Base-by-base conservation (phyloP, 345 rosid genomes). In the Gossypium longicalyx region DNA sequence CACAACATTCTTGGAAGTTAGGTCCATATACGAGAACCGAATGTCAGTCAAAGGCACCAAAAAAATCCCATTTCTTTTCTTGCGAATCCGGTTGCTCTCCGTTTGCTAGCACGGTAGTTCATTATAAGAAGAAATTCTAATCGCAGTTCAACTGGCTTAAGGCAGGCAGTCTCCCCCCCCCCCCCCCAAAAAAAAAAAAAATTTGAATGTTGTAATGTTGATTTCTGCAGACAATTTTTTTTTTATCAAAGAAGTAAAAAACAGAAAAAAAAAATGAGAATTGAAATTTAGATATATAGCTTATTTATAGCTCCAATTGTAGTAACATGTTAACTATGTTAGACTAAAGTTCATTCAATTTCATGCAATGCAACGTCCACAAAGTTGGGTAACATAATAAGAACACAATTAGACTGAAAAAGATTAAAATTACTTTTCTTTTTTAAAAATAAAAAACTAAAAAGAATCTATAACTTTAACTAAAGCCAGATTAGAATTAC, bases 171-270 rank as follows among this genome's bases (percentile, higher is more conserved):
- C 7, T 8, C 7, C 19, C 71, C 8, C 34, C 29, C 23, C 23
- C 1, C 23, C 23, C 23, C 23, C 23, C 23, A 23, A 23, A 23
- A 23, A 1, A 23, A 23, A 27, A 27, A 27, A 27, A 47, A 41
- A 11, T 44, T 57, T 63, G 74, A 53, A 71, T n/a, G 27, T 13
- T 71, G 63, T 71, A 38, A 19, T 56, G 34, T 67, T 22, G 71
- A 8, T 67, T 22, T 47, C 38, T 7, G n/a, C 38, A 5, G 19
- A 41, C 68, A 66, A 9, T 4, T 34, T 4, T 12, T 67, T 22
- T 67, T 22, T 67, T 53, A 45, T 19, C 12, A 10, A 67, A 67
- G 38, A 19, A 44, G 38, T 27, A 2, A 20, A 44, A 44, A 20
- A 44, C n/a, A 44, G 34, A 5, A 52, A 67, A n/a, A 20, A 22